Percentiles rank a stretch among this genome's conserved stretches.
Conservation (phyloP, 805 yeast genomes). For the Wickerhamiella parazyma region DNA sequence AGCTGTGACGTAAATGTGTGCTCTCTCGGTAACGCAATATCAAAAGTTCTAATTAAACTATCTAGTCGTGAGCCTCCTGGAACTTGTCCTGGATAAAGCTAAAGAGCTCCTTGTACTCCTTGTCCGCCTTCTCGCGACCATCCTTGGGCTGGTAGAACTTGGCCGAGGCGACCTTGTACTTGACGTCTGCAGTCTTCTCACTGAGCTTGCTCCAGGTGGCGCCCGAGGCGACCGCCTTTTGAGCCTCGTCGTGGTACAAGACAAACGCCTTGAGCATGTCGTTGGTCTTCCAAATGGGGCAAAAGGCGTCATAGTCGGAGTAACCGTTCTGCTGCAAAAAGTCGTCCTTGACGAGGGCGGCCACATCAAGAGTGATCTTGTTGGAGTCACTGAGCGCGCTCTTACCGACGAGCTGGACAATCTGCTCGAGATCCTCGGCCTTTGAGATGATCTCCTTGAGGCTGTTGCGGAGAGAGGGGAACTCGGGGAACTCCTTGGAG, state of each 20-base stretch:
- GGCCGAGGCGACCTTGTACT: constrained; percentile 85
- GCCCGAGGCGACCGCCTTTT: constrained; percentile 87
- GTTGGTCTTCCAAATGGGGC: constrained; percentile 98
- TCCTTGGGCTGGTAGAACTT: constrained; percentile 92
- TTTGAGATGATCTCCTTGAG: constrained; percentile 88
- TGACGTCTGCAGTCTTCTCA: constrained; percentile 80
- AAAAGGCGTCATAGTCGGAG: constrained; percentile 94
- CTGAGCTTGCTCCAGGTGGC: constrained; percentile 87
- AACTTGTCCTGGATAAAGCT: constrained; percentile 73
- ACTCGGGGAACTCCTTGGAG: constrained; percentile 76
- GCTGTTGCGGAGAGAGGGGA: constrained; percentile 78
- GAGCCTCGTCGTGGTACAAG: constrained; percentile 90
- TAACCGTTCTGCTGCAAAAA: constrained; percentile 99
- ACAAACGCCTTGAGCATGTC: constrained; percentile 96
- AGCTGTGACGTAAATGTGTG: too few species aligned
- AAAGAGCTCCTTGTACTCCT: constrained; percentile 65
- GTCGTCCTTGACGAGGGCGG: constrained; percentile 87
- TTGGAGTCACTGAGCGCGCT: constrained; percentile 94
- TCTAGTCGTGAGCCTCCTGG: constrained; percentile 85
- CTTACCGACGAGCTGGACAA: constrained; percentile 97
- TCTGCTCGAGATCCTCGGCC: constrained; percentile 98
- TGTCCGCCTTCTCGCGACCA: constrained; percentile 67
- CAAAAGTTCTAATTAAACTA: too few species aligned
- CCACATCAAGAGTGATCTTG: constrained; percentile 90
- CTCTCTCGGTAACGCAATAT: too few species aligned